Evolutionary conservation across 78 protist genomes (phyloP).

Genomic region (Diacronema lutheri): DNA sequence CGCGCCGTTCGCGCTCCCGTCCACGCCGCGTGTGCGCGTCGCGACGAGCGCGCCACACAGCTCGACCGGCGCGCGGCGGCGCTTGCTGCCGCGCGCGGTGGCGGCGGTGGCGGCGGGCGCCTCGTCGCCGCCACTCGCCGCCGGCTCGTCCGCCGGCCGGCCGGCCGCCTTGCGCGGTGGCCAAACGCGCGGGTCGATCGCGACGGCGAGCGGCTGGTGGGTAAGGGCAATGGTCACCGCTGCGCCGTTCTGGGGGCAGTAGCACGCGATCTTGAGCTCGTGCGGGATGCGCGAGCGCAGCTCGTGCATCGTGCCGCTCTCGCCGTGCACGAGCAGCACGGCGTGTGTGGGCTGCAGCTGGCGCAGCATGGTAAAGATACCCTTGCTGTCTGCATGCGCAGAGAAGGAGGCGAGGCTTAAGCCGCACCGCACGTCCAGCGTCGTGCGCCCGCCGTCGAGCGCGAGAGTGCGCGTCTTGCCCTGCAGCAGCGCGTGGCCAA

Average conservation of each 20-base stretch:
- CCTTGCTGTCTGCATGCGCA: slow-evolving; percentile 97
- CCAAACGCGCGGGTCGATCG: no score
- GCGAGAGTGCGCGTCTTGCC: neutral
- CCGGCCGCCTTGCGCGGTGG: no score
- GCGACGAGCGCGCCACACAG: no score
- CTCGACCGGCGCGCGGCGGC: no score
- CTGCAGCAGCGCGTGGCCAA: slow-evolving; percentile 74
- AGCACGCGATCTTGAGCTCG: slow-evolving; percentile 74
- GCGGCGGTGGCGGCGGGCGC: no score
- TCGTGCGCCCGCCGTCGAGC: slow-evolving; percentile 42
- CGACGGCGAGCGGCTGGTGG: no score
- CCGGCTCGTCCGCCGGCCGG: no score
- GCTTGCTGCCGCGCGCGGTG: no score
- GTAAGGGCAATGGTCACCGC: no score
- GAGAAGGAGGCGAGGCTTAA: neutral
- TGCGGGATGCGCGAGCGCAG: slow-evolving; percentile 61
- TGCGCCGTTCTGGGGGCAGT: slow-evolving; percentile 82
- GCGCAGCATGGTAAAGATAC: slow-evolving; percentile 79
- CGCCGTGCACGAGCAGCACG: slow-evolving; percentile 97
- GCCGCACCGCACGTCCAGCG: slow-evolving; percentile 30
- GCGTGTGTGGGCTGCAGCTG: slow-evolving; percentile 59
- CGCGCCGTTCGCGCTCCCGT: no score
- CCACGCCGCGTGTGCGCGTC: no score
- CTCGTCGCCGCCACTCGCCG: no score
- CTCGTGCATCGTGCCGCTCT: slow-evolving; percentile 42